Conservation (phyloP, 192 early-diverging fungal genomes). For the Coemansia sp. region DNA sequence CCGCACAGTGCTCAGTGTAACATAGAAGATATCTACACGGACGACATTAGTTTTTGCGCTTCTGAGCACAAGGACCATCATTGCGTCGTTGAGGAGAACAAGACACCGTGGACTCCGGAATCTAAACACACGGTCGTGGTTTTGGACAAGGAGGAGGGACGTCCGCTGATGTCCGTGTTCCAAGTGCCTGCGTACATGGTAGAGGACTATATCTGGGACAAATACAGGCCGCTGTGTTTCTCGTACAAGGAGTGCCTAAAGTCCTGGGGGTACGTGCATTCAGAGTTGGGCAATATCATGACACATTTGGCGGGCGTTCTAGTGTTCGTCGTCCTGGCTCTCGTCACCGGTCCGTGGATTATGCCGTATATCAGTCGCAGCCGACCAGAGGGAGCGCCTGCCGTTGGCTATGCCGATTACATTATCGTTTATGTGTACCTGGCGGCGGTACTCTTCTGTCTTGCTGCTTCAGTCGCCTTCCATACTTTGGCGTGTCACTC, state of each 20-base stretch:
- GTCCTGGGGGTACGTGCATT: conserved; percentile 83
- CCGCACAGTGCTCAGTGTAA: neutral
- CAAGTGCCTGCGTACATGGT: conserved; percentile 72
- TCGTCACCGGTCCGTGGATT: conserved; percentile 47
- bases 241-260: conserved; percentile 73
- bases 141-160: conserved; percentile 8
- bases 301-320: conserved; percentile 75
- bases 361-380: conserved; percentile 21
- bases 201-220: conserved; percentile 77
- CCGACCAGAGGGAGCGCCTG: conserved; percentile 11
- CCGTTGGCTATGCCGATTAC: conserved; percentile 61
- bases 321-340: conserved; percentile 59
- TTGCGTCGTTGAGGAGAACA: neutral
- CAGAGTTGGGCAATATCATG: conserved; percentile 92
- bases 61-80: neutral
- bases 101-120: neutral
- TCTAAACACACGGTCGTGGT: neutral
- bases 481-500: conserved; percentile 88
- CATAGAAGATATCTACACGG: conserved; percentile 1
- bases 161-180: conserved; percentile 46
- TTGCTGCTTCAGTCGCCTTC: conserved; percentile 76
- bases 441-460: conserved; percentile 73
- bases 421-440: conserved; percentile 76
- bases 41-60: conserved; percentile 1
- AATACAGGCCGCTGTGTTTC: conserved; percentile 74